Percentiles rank a stretch among this genome's conserved stretches.
These are phyloP conservation scores for Gossypium turneri DNA, from an alignment of 345 rosid species.

Conservation along the genomic window DNA sequence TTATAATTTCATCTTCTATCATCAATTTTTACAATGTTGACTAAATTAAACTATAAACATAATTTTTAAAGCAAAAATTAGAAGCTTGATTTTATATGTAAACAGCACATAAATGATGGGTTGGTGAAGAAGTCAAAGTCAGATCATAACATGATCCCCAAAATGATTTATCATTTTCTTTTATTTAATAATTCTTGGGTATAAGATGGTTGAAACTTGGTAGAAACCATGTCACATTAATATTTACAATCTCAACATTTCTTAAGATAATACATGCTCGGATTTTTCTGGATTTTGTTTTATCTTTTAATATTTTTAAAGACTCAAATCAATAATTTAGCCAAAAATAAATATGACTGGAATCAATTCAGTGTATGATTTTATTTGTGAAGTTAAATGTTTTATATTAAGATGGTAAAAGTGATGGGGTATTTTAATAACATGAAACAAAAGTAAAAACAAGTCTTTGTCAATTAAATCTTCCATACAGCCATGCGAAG, in stretches of 20 bases:
- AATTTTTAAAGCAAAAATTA: neutral
- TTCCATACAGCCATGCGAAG: too few relatives aligned
- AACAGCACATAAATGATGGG: neutral
- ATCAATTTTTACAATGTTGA: neutral
- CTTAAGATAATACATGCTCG: too few relatives aligned
- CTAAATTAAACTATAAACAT: neutral
- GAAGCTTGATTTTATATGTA: neutral
- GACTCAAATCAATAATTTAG: too few relatives aligned
- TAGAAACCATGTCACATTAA: too few relatives aligned
- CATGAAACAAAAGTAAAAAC: neutral
- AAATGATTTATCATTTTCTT: neutral
- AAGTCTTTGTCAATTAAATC: too few relatives aligned
- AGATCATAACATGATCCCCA: neutral
- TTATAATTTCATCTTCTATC: neutral
- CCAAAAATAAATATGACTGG: too few relatives aligned
- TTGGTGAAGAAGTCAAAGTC: constrained; percentile 4
- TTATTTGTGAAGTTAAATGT: neutral
- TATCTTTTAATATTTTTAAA: too few relatives aligned
- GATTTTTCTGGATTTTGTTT: too few relatives aligned
- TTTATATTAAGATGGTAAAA: neutral
- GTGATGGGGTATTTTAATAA: neutral
- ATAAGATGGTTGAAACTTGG: neutral
- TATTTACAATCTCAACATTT: too few relatives aligned
- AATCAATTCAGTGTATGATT: neutral
- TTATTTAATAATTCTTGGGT: neutral